A percentile compares a stretch with the other conserved stretches of the same genome.
Evolutionary conservation across 805 yeast genomes (phyloP).

Genomic region (Starmera pachycereana): DNA sequence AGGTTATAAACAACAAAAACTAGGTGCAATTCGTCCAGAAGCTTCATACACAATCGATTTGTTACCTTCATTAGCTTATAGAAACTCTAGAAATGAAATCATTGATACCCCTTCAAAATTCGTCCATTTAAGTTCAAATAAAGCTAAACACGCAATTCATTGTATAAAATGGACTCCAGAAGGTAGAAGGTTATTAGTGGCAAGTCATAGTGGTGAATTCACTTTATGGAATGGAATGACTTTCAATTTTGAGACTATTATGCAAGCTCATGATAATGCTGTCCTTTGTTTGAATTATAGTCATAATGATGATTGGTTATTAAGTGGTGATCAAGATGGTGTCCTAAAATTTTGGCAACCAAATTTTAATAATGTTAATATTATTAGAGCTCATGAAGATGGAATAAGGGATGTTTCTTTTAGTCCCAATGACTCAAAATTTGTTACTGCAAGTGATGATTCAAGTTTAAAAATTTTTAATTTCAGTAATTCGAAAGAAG

Average conservation of each 20-base stretch:
- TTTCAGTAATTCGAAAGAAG: constrained; percentile 81
- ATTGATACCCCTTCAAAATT: constrained; percentile 70
- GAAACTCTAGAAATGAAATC: constrained; percentile 21
- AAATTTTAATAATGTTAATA: constrained; percentile 91
- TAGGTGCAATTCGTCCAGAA: constrained; percentile 57
- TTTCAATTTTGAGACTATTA: constrained; percentile 90
- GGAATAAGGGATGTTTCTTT: constrained; percentile 82
- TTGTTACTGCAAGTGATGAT: constrained; percentile 93
- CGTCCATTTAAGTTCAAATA: constrained; percentile 84
- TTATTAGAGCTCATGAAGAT: constrained; percentile 65
- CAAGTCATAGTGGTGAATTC: constrained; percentile 89
- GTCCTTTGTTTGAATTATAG: constrained; percentile 72
- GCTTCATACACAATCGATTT: constrained; percentile 53
- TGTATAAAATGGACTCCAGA: constrained; percentile 96
- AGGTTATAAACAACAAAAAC: constrained; percentile 27
- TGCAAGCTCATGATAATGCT: constrained; percentile 97
- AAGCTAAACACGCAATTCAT: constrained; percentile 83
- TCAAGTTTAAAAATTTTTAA: constrained; percentile 88
- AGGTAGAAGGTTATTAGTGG: constrained; percentile 82
- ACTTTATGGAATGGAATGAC: constrained; percentile 95
- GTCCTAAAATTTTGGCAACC: constrained; percentile 94
- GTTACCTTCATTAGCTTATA: constrained; percentile 56
- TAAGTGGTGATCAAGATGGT: constrained; percentile 92
- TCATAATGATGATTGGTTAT: constrained; percentile 88
- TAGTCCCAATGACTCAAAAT: constrained; percentile 83